Evolutionary conservation across 306 rosid genomes (phyloP).

Genomic region (Medicago arabica): DNA sequence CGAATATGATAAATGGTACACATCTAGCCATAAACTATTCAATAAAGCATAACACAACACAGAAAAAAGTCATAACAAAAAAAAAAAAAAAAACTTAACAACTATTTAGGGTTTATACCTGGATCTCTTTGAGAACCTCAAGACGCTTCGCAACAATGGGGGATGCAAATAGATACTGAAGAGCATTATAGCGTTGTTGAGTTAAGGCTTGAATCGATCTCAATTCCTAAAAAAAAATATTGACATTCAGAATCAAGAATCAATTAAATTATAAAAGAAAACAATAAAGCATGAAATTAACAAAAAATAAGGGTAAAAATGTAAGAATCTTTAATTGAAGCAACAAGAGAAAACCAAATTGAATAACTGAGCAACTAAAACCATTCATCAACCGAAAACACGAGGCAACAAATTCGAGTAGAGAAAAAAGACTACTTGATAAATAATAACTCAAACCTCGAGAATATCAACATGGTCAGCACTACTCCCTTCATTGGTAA

Average conservation of each 20-base stretch:
- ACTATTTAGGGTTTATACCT: conserved; percentile 51
- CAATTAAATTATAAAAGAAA: background rate
- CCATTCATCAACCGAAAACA: background rate
- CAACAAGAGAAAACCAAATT: background rate
- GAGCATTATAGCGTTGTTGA: no score
- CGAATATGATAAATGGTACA: background rate
- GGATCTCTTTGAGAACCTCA: conserved; percentile 70
- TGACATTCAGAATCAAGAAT: background rate
- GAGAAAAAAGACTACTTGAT: background rate
- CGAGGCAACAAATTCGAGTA: background rate
- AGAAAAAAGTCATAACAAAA: background rate
- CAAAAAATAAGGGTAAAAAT: background rate
- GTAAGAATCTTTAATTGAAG: background rate
- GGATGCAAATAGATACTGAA: background rate
- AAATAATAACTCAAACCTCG: conserved; percentile 48
- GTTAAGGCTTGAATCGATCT: no score
- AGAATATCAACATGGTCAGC: conserved; percentile 65
- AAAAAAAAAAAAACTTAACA: background rate
- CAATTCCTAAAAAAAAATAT: background rate
- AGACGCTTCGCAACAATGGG: conserved; percentile 69
- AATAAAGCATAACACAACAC: background rate
- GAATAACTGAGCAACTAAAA: background rate
- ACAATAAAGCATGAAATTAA: background rate
- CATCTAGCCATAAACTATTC: background rate
- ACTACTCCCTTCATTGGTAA: conserved; percentile 48